Conservation (phyloP, 129 eudicot species). For the Pseudognaphalium luteoalbum region DNA sequence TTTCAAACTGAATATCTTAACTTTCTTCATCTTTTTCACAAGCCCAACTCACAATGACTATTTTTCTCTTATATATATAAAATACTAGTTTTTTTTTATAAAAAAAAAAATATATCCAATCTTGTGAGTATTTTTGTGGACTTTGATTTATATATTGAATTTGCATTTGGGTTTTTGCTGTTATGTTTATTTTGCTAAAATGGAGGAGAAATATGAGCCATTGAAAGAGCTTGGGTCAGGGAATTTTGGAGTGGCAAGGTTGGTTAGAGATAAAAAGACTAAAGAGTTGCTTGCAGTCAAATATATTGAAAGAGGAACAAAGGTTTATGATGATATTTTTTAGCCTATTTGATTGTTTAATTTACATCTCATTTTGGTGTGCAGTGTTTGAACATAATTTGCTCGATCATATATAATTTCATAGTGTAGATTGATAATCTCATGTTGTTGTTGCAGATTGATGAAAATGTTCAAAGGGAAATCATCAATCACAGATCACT, state of each 20-base stretch:
- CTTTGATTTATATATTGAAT: slow-evolving; percentile 11
- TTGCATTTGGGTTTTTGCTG: slow-evolving; percentile 20
- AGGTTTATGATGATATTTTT: slow-evolving; percentile 32
- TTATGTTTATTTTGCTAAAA: slow-evolving; percentile 11
- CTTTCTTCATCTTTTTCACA: slow-evolving; percentile 11
- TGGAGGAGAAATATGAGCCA: slow-evolving; percentile 64
- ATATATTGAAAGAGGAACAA: slow-evolving; percentile 65
- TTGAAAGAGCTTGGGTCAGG: slow-evolving; percentile 66
- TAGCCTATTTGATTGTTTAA: background rate
- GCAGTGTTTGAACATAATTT: background rate
- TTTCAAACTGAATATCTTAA: slow-evolving; percentile 22
- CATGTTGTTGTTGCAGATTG: slow-evolving; percentile 47
- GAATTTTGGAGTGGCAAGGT: slow-evolving; percentile 67
- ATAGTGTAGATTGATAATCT: background rate
- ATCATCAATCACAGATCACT: slow-evolving; percentile 68
- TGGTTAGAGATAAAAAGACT: slow-evolving; percentile 58
- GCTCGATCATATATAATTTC: background rate
- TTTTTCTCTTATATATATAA: slow-evolving; percentile 9
- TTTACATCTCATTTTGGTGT: background rate
- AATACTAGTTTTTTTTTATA: background rate
- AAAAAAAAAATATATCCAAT: background rate
- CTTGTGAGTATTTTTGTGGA: background rate
- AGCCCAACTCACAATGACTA: background rate
- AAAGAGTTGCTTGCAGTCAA: slow-evolving; percentile 69
- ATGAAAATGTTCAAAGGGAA: slow-evolving; percentile 65